Conservation (phyloP, 2,329 filamentous ascomycete genomes). For the Cordyceps javanica region DNA sequence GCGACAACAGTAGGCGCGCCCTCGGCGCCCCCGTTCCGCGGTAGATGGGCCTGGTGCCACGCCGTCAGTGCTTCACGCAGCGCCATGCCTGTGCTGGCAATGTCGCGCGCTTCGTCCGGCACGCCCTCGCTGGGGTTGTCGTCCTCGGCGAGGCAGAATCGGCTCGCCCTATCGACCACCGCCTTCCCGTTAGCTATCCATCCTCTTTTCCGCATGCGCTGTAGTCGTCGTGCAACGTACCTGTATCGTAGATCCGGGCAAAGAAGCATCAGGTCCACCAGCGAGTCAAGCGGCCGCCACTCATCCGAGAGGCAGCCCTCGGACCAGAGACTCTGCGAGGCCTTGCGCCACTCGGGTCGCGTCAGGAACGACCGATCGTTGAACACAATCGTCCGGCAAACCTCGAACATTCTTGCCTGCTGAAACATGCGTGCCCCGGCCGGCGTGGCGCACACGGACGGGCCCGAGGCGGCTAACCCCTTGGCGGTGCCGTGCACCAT, state of each 20-base stretch:
- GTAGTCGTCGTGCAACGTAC: constrained; percentile 18
- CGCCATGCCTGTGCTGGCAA: constrained; percentile 4
- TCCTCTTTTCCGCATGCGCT: too few relatives aligned
- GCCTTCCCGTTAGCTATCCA: too few relatives aligned
- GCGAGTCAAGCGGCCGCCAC: constrained; percentile 18
- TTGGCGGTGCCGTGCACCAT: constrained; percentile 28
- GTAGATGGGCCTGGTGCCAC: constrained; percentile 16
- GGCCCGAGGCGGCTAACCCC: constrained; percentile 25
- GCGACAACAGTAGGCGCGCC: neutral
- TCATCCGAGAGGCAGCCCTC: neutral
- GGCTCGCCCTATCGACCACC: neutral
- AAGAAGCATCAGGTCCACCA: constrained; percentile 25
- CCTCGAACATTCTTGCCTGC: constrained; percentile 27
- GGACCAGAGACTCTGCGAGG: constrained; percentile 5
- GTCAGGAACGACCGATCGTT: constrained; percentile 24
- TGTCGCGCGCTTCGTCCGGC: neutral
- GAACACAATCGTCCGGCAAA: constrained; percentile 26
- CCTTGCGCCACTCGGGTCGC: constrained; percentile 17
- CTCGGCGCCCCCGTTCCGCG: neutral
- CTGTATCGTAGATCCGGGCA: constrained; percentile 26
- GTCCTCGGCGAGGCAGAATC: neutral
- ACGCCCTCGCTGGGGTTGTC: neutral
- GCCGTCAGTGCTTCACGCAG: neutral
- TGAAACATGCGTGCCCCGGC: constrained; percentile 23
- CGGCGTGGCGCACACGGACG: constrained; percentile 19